Percentiles rank a stretch among this genome's conserved stretches.
Conservation (phyloP, 352 stramenopile genomes). For the Thraustotheca clavata region DNA sequence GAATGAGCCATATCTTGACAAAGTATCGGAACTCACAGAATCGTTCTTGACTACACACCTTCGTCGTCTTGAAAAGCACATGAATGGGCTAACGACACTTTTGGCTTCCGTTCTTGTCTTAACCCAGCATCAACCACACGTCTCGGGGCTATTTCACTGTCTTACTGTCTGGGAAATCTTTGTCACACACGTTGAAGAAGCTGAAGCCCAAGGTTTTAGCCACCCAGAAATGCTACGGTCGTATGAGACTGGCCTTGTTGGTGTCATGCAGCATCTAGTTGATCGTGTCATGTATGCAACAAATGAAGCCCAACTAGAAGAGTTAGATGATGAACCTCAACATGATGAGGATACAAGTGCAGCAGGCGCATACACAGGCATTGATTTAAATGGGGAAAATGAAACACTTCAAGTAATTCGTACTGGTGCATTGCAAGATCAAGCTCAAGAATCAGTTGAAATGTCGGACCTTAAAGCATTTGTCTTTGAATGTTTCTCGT, state of each 20-base stretch:
- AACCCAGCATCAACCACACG: slow-evolving; percentile 61
- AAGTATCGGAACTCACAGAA: slow-evolving; percentile 68
- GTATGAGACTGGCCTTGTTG: slow-evolving; percentile 60
- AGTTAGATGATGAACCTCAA: slow-evolving; percentile 30
- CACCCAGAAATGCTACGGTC: slow-evolving; percentile 39
- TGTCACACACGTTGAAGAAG: slow-evolving; percentile 71
- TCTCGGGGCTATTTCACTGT: slow-evolving; percentile 69
- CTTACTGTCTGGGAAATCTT: slow-evolving; percentile 77
- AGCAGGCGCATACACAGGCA: slow-evolving; percentile 14
- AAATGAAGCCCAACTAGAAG: slow-evolving; percentile 53
- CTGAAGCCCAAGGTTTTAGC: slow-evolving; percentile 51
- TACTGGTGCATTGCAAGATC: slow-evolving; percentile 55
- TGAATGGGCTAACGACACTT: slow-evolving; percentile 41
- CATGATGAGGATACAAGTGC: slow-evolving; percentile 25
- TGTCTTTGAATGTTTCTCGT: slow-evolving; percentile 57
- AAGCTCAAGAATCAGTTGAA: slow-evolving; percentile 56
- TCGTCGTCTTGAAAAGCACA: slow-evolving; percentile 51
- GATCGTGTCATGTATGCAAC: slow-evolving; percentile 55
- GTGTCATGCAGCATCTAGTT: slow-evolving; percentile 72
- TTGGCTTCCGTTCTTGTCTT: slow-evolving; percentile 49
- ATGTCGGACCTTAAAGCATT: slow-evolving; percentile 65
- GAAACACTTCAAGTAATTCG: slow-evolving; percentile 32
- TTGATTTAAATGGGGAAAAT: slow-evolving; percentile 34
- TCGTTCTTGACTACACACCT: slow-evolving; percentile 65
- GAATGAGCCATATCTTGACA: slow-evolving; percentile 54